Percentiles rank a stretch among this genome's conserved stretches.
Conservation (phyloP, 1,284 basidiomycete genomes). For the Fistulinella staudtii region DNA sequence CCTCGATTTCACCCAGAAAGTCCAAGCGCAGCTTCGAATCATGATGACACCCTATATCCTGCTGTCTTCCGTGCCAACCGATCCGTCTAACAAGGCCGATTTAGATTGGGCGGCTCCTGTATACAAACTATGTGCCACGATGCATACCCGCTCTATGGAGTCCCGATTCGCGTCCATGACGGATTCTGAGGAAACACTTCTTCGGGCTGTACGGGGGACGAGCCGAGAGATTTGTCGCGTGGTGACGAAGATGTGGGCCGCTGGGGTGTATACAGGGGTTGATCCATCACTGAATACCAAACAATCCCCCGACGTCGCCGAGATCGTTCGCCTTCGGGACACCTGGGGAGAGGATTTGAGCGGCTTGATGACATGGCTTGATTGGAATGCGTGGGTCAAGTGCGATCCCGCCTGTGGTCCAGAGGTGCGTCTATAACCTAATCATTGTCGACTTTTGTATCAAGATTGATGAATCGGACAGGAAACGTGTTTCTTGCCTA, state of each 20-base stretch:
- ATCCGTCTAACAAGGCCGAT: not conserved
- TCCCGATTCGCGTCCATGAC: conserved; percentile 25
- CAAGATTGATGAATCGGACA: not conserved
- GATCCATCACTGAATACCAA: not conserved
- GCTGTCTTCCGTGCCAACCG: conserved; percentile 1
- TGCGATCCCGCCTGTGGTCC: conserved; percentile 34
- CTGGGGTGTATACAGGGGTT: not conserved
- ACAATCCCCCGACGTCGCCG: not conserved
- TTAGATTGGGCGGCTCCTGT: conserved; percentile 27
- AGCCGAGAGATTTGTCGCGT: conserved; percentile 45
- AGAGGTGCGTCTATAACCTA: conserved; percentile 25
- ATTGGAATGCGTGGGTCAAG: conserved; percentile 39
- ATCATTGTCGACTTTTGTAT: too few species aligned
- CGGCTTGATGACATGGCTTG: conserved; percentile 38
- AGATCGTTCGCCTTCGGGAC: conserved; percentile 9
- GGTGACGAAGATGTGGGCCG: conserved; percentile 41
- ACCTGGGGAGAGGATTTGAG: conserved; percentile 27
- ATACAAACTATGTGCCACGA: conserved; percentile 32
- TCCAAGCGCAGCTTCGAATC: conserved; percentile 22
- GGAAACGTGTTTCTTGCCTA: not conserved
- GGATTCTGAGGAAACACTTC: conserved; percentile 35
- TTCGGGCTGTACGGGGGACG: conserved; percentile 34
- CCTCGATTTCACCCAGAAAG: conserved; percentile 8
- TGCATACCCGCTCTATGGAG: conserved; percentile 33
- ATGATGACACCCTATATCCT: conserved; percentile 27